Evolutionary conservation across 768 basidiomycete genomes (phyloP).

Genomic region (Rhodotorula kratochvilovae): DNA sequence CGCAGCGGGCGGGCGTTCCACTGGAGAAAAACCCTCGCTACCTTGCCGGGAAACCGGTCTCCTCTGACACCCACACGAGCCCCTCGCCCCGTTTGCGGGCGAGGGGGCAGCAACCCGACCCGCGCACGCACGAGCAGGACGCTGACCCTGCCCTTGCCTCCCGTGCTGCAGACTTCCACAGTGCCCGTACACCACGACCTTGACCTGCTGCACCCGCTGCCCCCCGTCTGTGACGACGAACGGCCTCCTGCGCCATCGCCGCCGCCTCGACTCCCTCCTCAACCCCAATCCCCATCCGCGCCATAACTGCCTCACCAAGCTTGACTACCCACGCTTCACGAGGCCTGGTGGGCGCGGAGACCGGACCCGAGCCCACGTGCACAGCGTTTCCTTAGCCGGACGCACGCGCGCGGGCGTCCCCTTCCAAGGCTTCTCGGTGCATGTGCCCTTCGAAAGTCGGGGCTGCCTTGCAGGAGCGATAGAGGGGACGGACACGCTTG

Average conservation of each 20-base stretch:
- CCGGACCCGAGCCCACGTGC: neutral
- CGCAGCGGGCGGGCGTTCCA: neutral
- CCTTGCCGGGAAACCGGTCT: slow-evolving; percentile 13
- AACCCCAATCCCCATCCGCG: neutral
- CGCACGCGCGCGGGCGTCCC: neutral
- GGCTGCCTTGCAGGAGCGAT: slow-evolving; percentile 6
- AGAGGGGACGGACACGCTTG: neutral
- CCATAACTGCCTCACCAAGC: neutral
- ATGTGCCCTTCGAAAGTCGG: neutral
- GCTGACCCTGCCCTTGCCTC: neutral
- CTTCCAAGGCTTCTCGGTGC: neutral
- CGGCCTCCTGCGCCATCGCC: too few species aligned
- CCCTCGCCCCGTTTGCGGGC: neutral
- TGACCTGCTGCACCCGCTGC: neutral
- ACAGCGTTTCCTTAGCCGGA: slow-evolving; percentile 3
- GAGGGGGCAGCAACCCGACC: neutral
- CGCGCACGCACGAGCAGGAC: too few species aligned
- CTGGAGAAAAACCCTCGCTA: slow-evolving; percentile 20
- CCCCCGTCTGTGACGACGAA: too few species aligned
- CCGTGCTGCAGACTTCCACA: neutral
- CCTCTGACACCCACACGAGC: neutral
- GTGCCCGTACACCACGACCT: neutral
- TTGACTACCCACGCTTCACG: neutral
- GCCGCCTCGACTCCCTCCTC: neutral
- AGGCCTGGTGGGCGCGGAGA: slow-evolving; percentile 11